A percentile compares a stretch with the other conserved stretches of the same genome.
phyloP scores from a whole-genome alignment of 2,329 filamentous ascomycete genomes.

The Truncatella angustata region DNA sequence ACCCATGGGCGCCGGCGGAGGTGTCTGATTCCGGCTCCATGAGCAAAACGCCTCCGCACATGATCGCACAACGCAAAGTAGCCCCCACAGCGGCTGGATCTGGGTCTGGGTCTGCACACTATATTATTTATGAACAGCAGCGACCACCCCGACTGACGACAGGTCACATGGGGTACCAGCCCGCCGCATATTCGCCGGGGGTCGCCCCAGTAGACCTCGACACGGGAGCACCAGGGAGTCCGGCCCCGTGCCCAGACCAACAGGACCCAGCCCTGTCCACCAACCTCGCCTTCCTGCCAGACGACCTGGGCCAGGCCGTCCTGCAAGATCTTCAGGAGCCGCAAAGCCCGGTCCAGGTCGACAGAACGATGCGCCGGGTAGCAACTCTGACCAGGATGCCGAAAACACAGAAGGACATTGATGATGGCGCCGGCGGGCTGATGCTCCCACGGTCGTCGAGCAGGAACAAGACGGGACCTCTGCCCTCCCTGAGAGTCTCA shows the following conservation, averaged over 20 bases:
- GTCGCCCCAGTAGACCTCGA: neutral
- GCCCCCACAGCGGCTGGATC: neutral
- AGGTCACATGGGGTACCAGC: no score
- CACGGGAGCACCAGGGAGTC: neutral
- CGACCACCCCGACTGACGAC: no score
- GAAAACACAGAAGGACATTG: neutral
- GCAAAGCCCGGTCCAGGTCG: no score
- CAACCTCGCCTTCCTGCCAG: neutral
- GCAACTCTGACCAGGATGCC: neutral
- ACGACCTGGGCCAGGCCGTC: neutral
- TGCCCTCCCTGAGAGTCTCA: neutral
- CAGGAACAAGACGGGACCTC: neutral
- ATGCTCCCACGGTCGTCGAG: neutral
- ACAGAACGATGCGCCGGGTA: neutral
- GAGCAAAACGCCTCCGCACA: neutral
- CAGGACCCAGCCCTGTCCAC: neutral
- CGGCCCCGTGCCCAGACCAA: neutral
- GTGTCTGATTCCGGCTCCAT: neutral
- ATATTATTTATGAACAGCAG: neutral
- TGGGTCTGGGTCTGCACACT: neutral
- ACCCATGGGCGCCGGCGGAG: neutral
- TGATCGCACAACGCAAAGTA: no score
- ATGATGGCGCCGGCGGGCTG: neutral
- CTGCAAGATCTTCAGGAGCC: neutral
- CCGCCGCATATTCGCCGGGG: no score